These are phyloP conservation scores for Starmerella floris DNA, from an alignment of 805 yeast species.

Conservation along the genomic window DNA sequence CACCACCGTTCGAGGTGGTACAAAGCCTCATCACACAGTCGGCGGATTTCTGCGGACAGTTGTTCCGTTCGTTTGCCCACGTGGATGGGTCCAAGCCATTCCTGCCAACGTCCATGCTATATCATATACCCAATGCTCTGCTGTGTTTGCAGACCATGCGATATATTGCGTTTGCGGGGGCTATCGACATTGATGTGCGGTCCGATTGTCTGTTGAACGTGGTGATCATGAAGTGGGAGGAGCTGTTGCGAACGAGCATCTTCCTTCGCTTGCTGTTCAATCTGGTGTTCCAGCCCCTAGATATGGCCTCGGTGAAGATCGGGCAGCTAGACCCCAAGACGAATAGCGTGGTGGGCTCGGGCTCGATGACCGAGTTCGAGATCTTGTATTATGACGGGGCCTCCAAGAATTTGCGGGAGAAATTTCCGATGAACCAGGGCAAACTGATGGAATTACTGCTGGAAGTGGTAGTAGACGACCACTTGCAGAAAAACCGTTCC, in stretches of 20 bases:
- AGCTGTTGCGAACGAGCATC: constrained; percentile 27
- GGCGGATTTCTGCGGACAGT: constrained; percentile 9
- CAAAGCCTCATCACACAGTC: constrained; percentile 3
- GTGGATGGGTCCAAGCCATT: constrained; percentile 4
- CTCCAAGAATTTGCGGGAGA: constrained; percentile 3
- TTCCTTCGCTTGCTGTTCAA: constrained; percentile 37
- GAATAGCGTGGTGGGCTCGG: constrained; percentile 17
- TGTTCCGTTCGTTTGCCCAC: constrained; percentile 14
- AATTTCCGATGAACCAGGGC: not conserved
- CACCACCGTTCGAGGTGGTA: not conserved
- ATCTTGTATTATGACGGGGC: constrained; percentile 8
- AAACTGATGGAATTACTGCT: constrained; percentile 3
- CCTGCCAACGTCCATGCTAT: constrained; percentile 11
- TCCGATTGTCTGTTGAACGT: constrained; percentile 20
- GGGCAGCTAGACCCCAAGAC: constrained; percentile 12
- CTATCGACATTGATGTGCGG: constrained; percentile 22
- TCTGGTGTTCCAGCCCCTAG: constrained; percentile 30
- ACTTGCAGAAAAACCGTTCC: constrained; percentile 2
- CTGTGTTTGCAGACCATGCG: constrained; percentile 17
- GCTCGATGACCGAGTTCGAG: constrained; percentile 12
- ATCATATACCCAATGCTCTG: constrained; percentile 14
- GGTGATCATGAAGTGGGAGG: constrained; percentile 23
- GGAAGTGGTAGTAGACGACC: not conserved
- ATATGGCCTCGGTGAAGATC: constrained; percentile 11
- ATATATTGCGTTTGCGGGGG: constrained; percentile 16